Evolutionary conservation across 306 rosid species (phyloP).

Genomic region (Psophocarpus tetragonolobus): DNA sequence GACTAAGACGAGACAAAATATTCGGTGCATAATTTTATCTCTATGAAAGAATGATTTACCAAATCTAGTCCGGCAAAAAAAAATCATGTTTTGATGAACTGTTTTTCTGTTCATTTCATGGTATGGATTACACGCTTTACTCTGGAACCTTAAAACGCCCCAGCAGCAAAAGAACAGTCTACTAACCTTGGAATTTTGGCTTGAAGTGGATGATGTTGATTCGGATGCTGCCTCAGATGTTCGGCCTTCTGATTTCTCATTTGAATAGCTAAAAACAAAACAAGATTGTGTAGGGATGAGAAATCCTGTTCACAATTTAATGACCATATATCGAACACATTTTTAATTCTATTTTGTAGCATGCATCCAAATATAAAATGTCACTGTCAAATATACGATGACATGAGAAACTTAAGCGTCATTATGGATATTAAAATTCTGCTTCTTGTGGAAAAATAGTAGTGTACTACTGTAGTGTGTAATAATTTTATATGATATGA

Average conservation of each 20-base stretch:
- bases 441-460: neutral
- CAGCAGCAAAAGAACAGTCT: neutral
- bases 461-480: neutral
- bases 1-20: neutral
- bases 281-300: neutral
- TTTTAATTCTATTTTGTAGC: constrained; percentile 10
- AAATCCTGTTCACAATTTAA: constrained; percentile 2
- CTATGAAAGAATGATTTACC: constrained; percentile 1
- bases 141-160: neutral
- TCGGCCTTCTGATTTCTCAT: constrained; percentile 72
- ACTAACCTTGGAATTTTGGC: constrained; percentile 54
- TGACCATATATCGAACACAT: neutral
- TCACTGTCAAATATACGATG: neutral
- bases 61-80: constrained; percentile 7
- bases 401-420: constrained; percentile 4
- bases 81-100: neutral
- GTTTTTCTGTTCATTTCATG: constrained; percentile 28
- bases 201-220: constrained; percentile 50
- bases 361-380: constrained; percentile 10
- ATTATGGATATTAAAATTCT: neutral
- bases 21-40: neutral
- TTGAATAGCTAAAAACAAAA: constrained; percentile 63
- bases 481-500: constrained; percentile 21
- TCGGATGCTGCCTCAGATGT: constrained; percentile 48
- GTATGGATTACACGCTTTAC: neutral